A percentile compares a stretch with the other conserved stretches of the same genome.
phyloP scores from a whole-genome alignment of 2,329 filamentous ascomycete species.

The Knufia fluminis region DNA sequence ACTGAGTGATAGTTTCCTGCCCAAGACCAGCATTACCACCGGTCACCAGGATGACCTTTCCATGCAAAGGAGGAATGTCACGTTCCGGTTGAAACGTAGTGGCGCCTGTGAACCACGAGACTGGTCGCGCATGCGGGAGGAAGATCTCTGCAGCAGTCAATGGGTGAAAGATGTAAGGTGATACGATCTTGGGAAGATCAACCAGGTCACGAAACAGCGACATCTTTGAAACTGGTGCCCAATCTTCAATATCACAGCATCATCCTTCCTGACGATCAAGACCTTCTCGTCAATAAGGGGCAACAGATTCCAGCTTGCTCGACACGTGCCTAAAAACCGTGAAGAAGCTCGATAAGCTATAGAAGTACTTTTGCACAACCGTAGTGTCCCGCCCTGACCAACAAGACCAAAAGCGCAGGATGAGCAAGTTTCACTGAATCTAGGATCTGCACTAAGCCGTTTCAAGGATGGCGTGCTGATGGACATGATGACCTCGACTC shows the following conservation, averaged over 20 bases:
- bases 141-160: slow-evolving; percentile 15
- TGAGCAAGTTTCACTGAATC: slow-evolving; percentile 7
- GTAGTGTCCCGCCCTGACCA: neutral
- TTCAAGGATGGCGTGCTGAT: slow-evolving; percentile 10
- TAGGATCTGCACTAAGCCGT: neutral
- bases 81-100: slow-evolving; percentile 32
- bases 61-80: slow-evolving; percentile 38
- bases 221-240: slow-evolving; percentile 22
- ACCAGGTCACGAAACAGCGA: slow-evolving; percentile 12
- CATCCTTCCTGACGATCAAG: too few relatives aligned
- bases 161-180: slow-evolving; percentile 17
- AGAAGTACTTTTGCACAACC: neutral
- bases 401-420: too few relatives aligned
- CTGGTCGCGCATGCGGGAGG: slow-evolving; percentile 15
- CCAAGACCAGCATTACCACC: slow-evolving; percentile 43
- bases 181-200: slow-evolving; percentile 12
- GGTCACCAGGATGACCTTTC: slow-evolving; percentile 44
- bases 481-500: neutral
- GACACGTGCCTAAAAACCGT: too few relatives aligned
- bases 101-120: slow-evolving; percentile 16
- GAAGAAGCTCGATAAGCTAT: too few relatives aligned
- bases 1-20: slow-evolving; percentile 38
- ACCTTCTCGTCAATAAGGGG: too few relatives aligned
- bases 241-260: too few relatives aligned
- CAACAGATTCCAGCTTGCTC: too few relatives aligned